These are phyloP conservation scores for Elsinoe perseae DNA, from an alignment of 2,329 filamentous ascomycete species.

Conservation along the genomic window DNA sequence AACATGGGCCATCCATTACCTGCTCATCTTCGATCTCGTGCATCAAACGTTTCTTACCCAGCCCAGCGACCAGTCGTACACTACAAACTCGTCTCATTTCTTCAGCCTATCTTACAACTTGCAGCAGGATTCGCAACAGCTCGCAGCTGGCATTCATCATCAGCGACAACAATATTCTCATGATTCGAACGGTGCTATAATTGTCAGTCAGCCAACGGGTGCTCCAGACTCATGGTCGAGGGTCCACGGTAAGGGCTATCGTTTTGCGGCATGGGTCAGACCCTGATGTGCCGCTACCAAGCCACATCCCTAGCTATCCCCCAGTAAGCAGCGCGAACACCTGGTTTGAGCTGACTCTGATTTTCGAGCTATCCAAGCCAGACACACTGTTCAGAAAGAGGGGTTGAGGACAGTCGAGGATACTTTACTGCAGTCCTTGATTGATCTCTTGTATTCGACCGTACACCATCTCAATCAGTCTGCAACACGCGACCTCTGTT, in stretches of 20 bases:
- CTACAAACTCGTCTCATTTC: neutral
- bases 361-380: neutral
- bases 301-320: neutral
- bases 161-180: neutral
- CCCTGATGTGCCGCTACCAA: slow-evolving; percentile 1
- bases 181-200: slow-evolving; percentile 4
- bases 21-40: neutral
- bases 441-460: neutral
- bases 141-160: neutral
- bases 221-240: slow-evolving; percentile 1
- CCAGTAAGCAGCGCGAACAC: slow-evolving; percentile 3
- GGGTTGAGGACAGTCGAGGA: neutral
- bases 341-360: slow-evolving; percentile 9
- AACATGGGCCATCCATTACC: neutral
- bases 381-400: neutral
- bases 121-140: neutral
- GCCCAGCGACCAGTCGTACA: neutral
- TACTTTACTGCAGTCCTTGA: neutral
- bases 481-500: slow-evolving; percentile 1
- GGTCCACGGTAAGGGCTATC: neutral
- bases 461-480: neutral
- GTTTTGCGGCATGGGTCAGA: neutral
- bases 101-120: neutral
- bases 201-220: neutral
- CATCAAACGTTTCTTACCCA: neutral